Base-by-base conservation (phyloP, 78 protist genomes). In the Goniomonas avonlea region DNA sequence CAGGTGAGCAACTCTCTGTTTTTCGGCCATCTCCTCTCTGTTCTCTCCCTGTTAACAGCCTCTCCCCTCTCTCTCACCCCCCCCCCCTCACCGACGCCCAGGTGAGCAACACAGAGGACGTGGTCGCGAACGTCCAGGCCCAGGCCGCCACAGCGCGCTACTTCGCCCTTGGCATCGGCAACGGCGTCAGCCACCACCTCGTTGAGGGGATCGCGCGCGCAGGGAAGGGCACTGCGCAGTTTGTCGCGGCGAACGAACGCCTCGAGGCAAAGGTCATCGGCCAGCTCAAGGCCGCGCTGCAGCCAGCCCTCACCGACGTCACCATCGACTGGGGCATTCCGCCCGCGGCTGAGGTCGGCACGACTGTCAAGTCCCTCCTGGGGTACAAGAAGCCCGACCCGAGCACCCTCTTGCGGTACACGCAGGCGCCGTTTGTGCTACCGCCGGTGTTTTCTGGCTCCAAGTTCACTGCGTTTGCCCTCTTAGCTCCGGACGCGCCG, bases 141-240 rank as follows among this genome's bases (percentile, higher is more conserved):
- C 27, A 2, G 13, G 34, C 66, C n/a, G 27, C 35, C 34, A 3
- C 3, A 11, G 1, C 85, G 56, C 23, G 25, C 31, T 56, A 82
- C 43, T 92, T 92, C 45, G 68, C 90, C 31, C 63, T 89, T 35
- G 96, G 96, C 47, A 84, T 92, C 39, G 96, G 96, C n/a, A 20
- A 34, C 18, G 34, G 76, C 7, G 91, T 84, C 5, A 77, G 80
- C 53, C 58, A 17, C 23, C 83, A 81, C 18, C 84, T 92, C 34
- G 91, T 92, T 11, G 81, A 82, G 17, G 91, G 91, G 21, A 60
- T 92, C 40, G 90, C 93, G 34, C 76, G 86, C 29, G 79, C 65
- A n/a, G 87, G 92, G 45, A 66, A 82, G 29, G 96, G 96, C 18
- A 85, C 63, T 41, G 82, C 89, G 18, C 70, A 70, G 32, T 73